Evolutionary conservation across 768 basidiomycete genomes (phyloP).

Genomic region (Hypsizygus marmoreus): DNA sequence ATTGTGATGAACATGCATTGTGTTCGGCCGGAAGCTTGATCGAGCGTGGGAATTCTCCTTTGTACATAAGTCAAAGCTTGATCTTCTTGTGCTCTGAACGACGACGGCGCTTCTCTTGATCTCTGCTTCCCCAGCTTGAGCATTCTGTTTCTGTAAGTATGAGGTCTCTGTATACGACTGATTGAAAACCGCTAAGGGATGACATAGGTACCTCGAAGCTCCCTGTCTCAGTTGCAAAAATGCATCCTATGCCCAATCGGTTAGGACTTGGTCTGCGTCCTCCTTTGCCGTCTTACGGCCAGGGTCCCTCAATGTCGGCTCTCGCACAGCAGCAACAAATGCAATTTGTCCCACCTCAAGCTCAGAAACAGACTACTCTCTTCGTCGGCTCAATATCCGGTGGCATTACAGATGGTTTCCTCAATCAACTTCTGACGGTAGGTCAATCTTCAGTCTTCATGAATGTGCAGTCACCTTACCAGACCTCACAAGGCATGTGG

Average conservation of each 20-base stretch:
- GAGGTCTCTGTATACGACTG: too few species aligned
- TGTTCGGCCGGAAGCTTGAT: too few species aligned
- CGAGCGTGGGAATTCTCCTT: slow-evolving; percentile 6
- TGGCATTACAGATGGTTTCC: slow-evolving; percentile 81
- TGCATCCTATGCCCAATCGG: slow-evolving; percentile 74
- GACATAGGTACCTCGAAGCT: neutral
- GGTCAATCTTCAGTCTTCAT: slow-evolving; percentile 26
- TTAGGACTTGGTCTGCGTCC: slow-evolving; percentile 88
- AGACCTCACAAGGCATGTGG: slow-evolving; percentile 74
- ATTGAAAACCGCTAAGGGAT: neutral
- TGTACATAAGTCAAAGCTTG: slow-evolving; percentile 9
- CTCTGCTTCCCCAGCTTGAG: too few species aligned
- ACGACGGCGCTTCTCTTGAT: neutral
- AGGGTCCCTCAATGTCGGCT: slow-evolving; percentile 90
- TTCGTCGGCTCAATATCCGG: slow-evolving; percentile 97
- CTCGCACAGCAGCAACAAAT: slow-evolving; percentile 86
- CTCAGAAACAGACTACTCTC: slow-evolving; percentile 70
- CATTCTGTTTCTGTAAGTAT: too few species aligned
- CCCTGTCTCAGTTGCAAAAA: slow-evolving; percentile 28
- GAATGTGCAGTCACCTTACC: slow-evolving; percentile 2
- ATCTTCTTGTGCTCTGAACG: too few species aligned
- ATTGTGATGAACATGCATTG: too few species aligned
- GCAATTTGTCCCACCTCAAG: slow-evolving; percentile 66
- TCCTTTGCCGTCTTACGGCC: slow-evolving; percentile 84
- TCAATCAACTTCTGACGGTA: slow-evolving; percentile 79